A percentile compares a stretch with the other conserved stretches of the same genome.
Evolutionary conservation across 805 yeast genomes (phyloP).

Genomic region (Ogataea henricii): DNA sequence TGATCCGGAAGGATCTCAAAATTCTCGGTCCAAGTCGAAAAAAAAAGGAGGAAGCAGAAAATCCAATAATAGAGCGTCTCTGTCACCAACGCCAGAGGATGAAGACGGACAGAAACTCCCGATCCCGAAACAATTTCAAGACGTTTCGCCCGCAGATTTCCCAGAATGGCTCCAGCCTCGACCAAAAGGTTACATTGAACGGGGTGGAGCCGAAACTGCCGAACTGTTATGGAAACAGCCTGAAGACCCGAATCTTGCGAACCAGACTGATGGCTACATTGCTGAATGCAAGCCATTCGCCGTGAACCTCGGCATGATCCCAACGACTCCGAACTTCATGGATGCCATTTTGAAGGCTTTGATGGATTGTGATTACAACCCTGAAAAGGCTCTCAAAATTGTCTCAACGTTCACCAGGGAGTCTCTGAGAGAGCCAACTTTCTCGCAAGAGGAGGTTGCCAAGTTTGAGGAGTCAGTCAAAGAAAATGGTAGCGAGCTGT

Average conservation of each 20-base stretch:
- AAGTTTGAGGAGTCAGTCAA: conserved; percentile 76
- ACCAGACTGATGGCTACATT: conserved; percentile 50
- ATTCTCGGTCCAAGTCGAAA: conserved; percentile 20
- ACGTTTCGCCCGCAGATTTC: conserved; percentile 45
- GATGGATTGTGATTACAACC: conserved; percentile 53
- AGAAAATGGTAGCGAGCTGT: conserved; percentile 75
- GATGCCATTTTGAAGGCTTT: conserved; percentile 68
- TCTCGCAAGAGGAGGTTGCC: conserved; percentile 60
- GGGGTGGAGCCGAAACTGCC: conserved; percentile 74
- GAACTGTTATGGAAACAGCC: conserved; percentile 68
- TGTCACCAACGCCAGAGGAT: conserved; percentile 24
- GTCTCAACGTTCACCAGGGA: conserved; percentile 55
- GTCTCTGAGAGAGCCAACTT: conserved; percentile 73
- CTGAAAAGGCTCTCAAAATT: conserved; percentile 46
- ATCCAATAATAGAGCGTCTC: conserved; percentile 29
- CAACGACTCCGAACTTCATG: conserved; percentile 77
- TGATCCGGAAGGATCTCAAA: conserved; percentile 39
- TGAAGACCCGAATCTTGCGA: conserved; percentile 24
- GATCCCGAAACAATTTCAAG: conserved; percentile 49
- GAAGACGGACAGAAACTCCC: conserved; percentile 26
- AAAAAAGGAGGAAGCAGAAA: conserved; percentile 20
- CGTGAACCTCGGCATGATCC: conserved; percentile 49
- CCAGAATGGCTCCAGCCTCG: conserved; percentile 79
- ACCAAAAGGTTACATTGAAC: conserved; percentile 79
- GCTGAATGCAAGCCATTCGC: conserved; percentile 60